Conservation (phyloP, 2,329 filamentous ascomycete species). For the Triangularia verruculosa region DNA sequence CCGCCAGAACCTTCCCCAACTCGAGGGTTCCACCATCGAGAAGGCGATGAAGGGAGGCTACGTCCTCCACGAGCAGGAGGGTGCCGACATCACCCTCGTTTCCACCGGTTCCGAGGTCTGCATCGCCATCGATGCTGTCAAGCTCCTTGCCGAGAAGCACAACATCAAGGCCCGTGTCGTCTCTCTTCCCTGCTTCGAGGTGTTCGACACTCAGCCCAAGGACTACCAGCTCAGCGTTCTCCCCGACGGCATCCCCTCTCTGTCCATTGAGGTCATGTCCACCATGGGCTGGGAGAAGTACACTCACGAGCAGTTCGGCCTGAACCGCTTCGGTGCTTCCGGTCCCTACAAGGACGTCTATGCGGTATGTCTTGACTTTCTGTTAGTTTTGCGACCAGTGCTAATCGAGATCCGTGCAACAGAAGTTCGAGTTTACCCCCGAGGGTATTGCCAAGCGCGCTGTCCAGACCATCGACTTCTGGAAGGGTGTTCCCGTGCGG, state of each 20-base stretch:
- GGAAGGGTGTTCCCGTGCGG: constrained; percentile 90
- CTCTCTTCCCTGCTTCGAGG: constrained; percentile 94
- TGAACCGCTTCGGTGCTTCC: constrained; percentile 98
- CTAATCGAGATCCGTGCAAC: constrained; percentile 34
- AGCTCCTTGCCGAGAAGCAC: constrained; percentile 86
- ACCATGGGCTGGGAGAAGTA: constrained; percentile 99
- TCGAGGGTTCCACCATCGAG: constrained; percentile 89
- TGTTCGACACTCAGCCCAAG: constrained; percentile 91
- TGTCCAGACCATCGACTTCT: constrained; percentile 89
- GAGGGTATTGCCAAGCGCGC: constrained; percentile 96
- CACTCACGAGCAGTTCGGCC: constrained; percentile 97
- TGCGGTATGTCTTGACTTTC: constrained; percentile 56
- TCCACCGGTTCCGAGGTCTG: constrained; percentile 95
- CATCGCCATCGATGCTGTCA: constrained; percentile 89
- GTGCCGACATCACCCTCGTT: constrained; percentile 82
- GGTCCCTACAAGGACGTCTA: constrained; percentile 98
- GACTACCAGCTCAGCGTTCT: constrained; percentile 91
- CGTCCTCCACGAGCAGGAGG: constrained; percentile 78
- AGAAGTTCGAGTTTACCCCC: constrained; percentile 99
- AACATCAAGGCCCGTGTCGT: constrained; percentile 86
- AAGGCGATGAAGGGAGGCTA: constrained; percentile 94
- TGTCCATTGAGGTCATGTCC: constrained; percentile 95
- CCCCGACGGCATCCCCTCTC: constrained; percentile 86
- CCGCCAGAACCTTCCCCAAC: constrained; percentile 96
- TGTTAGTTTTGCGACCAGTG: background rate